These are phyloP conservation scores for Yarrowia sp. DNA, from an alignment of 805 yeast genomes.

Conservation along the genomic window DNA sequence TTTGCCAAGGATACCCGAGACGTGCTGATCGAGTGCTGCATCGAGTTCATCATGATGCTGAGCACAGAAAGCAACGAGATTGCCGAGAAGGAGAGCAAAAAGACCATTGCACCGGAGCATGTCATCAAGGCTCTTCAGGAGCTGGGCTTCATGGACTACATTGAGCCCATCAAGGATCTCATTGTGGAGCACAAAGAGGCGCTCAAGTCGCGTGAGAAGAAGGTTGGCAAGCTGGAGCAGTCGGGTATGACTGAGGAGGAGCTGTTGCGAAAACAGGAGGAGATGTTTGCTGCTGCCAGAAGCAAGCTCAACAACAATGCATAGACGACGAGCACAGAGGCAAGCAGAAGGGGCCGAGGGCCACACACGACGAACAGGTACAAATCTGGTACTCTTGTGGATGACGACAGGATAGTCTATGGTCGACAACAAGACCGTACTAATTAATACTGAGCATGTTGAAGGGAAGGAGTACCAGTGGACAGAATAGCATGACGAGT, in stretches of 20 bases:
- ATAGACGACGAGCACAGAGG: neutral
- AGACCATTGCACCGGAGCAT: slow-evolving; percentile 95
- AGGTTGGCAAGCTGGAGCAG: slow-evolving; percentile 88
- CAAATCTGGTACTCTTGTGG: neutral
- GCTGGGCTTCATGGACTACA: slow-evolving; percentile 80
- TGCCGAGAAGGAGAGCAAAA: slow-evolving; percentile 93
- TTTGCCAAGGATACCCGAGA: slow-evolving; percentile 93
- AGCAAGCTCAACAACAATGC: slow-evolving; percentile 31
- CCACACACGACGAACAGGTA: neutral
- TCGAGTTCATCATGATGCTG: slow-evolving; percentile 90
- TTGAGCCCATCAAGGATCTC: slow-evolving; percentile 76
- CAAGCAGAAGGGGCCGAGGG: neutral
- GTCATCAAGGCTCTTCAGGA: slow-evolving; percentile 85
- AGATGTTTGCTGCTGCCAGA: slow-evolving; percentile 57
- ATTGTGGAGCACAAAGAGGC: slow-evolving; percentile 84
- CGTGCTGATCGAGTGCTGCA: slow-evolving; percentile 92
- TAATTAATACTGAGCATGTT: neutral
- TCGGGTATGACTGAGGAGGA: slow-evolving; percentile 93
- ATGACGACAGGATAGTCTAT: neutral
- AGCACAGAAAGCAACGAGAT: slow-evolving; percentile 93
- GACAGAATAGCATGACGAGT: neutral
- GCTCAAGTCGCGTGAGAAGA: slow-evolving; percentile 80
- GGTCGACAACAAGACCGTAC: neutral
- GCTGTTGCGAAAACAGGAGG: slow-evolving; percentile 86
- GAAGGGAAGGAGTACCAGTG: neutral